phyloP scores from a whole-genome alignment of 2,329 filamentous ascomycete species.

The Kalaharituber pfeilii region DNA sequence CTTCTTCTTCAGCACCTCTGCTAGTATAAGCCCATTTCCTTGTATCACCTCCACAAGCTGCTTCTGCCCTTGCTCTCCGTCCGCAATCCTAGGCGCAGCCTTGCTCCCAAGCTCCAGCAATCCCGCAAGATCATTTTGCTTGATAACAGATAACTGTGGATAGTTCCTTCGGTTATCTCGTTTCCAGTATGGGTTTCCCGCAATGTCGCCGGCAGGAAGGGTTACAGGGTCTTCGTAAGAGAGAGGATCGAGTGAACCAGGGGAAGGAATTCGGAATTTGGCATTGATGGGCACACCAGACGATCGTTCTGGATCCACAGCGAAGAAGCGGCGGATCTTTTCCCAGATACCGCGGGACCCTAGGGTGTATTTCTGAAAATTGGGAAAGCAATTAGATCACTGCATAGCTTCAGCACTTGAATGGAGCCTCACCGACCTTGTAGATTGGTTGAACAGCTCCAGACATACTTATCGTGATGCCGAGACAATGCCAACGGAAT shows the following conservation, averaged over 20 bases:
- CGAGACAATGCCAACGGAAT: conserved; percentile 13
- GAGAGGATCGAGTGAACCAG: conserved; percentile 51
- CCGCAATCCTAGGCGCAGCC: conserved; percentile 60
- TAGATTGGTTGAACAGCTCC: conserved; percentile 39
- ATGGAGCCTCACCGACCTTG: conserved; percentile 34
- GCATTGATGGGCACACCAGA: conserved; percentile 86
- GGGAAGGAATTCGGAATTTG: conserved; percentile 74
- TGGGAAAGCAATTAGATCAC: conserved; percentile 13
- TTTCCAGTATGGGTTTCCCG: conserved; percentile 93
- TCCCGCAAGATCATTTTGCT: conserved; percentile 68
- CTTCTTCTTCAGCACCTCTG: conserved; percentile 54
- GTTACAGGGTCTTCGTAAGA: conserved; percentile 70
- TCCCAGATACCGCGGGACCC: conserved; percentile 85
- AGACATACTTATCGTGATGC: background rate
- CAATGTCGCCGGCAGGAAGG: conserved; percentile 66
- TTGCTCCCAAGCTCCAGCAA: conserved; percentile 73
- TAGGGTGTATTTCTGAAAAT: conserved; percentile 75
- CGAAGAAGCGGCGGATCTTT: conserved; percentile 54
- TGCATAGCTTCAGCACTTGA: conserved; percentile 16
- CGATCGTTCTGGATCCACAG: conserved; percentile 74
- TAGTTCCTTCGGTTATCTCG: conserved; percentile 73
- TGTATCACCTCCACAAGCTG: conserved; percentile 61
- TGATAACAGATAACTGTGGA: conserved; percentile 60
- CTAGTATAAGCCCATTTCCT: conserved; percentile 54
- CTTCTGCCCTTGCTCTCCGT: conserved; percentile 55